Evolutionary conservation across 1,284 basidiomycete species (phyloP).

Genomic region (Moesziomyces sp.): DNA sequence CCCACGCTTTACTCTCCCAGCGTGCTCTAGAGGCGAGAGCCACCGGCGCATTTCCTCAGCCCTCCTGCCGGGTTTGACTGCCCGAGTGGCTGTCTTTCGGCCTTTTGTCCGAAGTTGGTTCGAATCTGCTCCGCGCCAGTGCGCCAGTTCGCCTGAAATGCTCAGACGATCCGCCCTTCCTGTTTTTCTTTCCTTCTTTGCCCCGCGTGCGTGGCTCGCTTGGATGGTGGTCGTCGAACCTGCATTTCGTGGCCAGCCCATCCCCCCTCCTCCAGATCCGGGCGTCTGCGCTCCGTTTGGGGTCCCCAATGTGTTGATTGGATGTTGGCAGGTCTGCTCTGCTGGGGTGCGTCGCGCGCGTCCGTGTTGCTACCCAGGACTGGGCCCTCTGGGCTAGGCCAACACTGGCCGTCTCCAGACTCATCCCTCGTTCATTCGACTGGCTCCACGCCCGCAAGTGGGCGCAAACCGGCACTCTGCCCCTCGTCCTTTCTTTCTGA

Average conservation of each 20-base stretch:
- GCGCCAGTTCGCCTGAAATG: not conserved
- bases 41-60: not conserved
- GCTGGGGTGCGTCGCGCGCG: not conserved
- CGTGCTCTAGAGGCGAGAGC: not conserved
- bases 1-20: not conserved
- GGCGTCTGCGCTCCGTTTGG: slow-evolving; percentile 9
- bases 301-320: slow-evolving; percentile 33
- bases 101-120: slow-evolving; percentile 7
- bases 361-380: not conserved
- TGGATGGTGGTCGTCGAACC: slow-evolving; percentile 1
- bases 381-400: too few species aligned
- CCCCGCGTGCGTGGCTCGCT: slow-evolving; percentile 9
- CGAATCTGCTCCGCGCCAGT: slow-evolving; percentile 13
- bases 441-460: not conserved
- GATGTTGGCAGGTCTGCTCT: slow-evolving; percentile 9
- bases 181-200: not conserved
- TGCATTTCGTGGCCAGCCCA: slow-evolving; percentile 3
- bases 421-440: not conserved
- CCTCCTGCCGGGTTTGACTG: not conserved
- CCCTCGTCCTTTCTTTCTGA: not conserved
- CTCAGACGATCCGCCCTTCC: not conserved
- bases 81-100: not conserved
- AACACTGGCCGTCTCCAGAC: not conserved
- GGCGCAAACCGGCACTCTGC: not conserved
- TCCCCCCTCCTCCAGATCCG: slow-evolving; percentile 19